Evolutionary conservation across 2,329 filamentous ascomycete genomes (phyloP).

Genomic region (Canariomyces notabilis): DNA sequence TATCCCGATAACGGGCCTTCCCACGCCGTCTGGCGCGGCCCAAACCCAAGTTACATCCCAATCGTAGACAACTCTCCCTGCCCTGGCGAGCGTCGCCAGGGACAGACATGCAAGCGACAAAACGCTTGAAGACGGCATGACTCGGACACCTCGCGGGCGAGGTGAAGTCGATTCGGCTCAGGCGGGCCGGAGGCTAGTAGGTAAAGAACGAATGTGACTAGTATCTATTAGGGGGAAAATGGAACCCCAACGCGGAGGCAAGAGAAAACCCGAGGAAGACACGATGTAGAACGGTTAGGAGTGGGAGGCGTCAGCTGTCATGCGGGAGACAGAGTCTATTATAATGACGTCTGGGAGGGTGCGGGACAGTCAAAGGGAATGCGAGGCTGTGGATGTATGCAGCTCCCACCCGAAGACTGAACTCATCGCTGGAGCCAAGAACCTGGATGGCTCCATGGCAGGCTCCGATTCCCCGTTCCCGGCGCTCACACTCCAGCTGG

Average conservation of each 20-base stretch:
- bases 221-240: slow-evolving; percentile 1
- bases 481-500: not conserved
- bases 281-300: not conserved
- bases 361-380: not conserved
- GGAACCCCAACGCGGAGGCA: not conserved
- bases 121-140: slow-evolving; percentile 15
- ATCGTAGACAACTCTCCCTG: slow-evolving; percentile 33
- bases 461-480: not conserved
- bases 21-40: slow-evolving; percentile 34
- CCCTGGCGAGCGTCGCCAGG: slow-evolving; percentile 24
- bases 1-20: slow-evolving; percentile 44
- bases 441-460: not conserved
- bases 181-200: not conserved
- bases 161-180: not conserved
- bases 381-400: not conserved
- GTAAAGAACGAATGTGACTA: not conserved
- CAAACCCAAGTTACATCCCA: slow-evolving; percentile 40
- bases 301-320: not conserved
- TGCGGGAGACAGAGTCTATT: not conserved
- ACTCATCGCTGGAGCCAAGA: slow-evolving; percentile 2
- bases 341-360: not conserved
- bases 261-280: not conserved
- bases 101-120: slow-evolving; percentile 15
- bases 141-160: not conserved
- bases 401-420: not conserved